phyloP scores from a whole-genome alignment of 2,329 filamentous ascomycete genomes.

The Coniella lustricola region DNA sequence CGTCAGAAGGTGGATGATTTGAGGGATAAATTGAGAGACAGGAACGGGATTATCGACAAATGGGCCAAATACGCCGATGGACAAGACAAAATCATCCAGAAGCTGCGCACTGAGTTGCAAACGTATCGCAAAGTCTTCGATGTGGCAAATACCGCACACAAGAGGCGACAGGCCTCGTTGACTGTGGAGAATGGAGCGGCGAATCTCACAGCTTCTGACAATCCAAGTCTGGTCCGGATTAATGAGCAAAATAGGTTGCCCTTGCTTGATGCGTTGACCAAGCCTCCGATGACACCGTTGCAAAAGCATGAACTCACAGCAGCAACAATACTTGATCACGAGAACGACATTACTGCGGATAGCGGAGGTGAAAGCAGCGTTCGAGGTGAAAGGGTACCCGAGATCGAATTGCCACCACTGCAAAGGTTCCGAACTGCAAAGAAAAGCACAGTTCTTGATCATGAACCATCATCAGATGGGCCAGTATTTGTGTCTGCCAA shows the following conservation, averaged over 20 bases:
- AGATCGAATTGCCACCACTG: conserved; percentile 25
- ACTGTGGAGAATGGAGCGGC: not conserved
- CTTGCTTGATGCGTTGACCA: too few relatives aligned
- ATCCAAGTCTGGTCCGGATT: not conserved
- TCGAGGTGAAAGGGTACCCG: not conserved
- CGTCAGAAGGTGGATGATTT: conserved; percentile 34
- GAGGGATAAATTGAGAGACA: conserved; percentile 32
- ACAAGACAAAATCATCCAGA: conserved; percentile 36
- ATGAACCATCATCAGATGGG: conserved; percentile 47
- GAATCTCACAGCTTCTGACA: not conserved
- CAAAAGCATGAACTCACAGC: not conserved
- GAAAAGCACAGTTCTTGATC: conserved; percentile 30
- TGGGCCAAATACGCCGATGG: conserved; percentile 40
- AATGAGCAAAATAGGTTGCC: not conserved
- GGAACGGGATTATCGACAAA: conserved; percentile 33
- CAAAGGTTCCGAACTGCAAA: conserved; percentile 13
- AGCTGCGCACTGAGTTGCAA: conserved; percentile 31
- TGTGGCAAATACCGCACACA: not conserved
- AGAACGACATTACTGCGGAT: conserved; percentile 1
- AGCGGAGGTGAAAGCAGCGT: not conserved
- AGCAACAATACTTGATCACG: not conserved
- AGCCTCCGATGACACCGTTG: not conserved
- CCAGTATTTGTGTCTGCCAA: conserved; percentile 46
- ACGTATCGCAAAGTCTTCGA: not conserved
- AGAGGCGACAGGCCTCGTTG: not conserved